Evolutionary conservation across 768 basidiomycete genomes (phyloP), one percentile per base, ranked within the genome.

Genomic region (Leccinum uliginosum): DNA sequence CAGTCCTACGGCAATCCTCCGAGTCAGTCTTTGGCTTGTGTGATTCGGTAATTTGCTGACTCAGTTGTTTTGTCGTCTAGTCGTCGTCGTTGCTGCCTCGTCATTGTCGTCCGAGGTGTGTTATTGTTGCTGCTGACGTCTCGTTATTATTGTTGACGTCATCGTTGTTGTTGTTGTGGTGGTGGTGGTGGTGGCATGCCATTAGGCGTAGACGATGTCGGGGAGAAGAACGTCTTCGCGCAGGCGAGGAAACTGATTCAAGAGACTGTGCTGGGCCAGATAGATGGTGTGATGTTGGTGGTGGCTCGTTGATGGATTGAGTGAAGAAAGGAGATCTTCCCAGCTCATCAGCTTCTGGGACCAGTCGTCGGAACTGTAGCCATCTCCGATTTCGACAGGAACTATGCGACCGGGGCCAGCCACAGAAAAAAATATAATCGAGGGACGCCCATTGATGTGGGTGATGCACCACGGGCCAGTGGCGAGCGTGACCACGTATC

Each of bases 211-310:
- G 24, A 90, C 86, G 65, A 96, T 94, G 67, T 97, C 94, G 0
- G 97, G 96, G n/a, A 92, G 63, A 10, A 79, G 59, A 50, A 98
- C 83, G 65, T 98, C 97, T 8, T 78, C 74, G 49, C 80, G 76
- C 44, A 99, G 77, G 2, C 71, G 69, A 2, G 93, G 94, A 62
- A 98, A 93, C 69, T 99, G 97, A 40, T 73, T 74, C 57, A 95
- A 76, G 14, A 99, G 80, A 62, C 85, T 81, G 73, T 99, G 87
- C 67, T 99, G 97, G 0, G 97, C 97, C 45, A 99, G 83, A 70
- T 99, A 99, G 35, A 87, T 62, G 14, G 75, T 67, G 3, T 78
- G 67, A 50, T 54, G 60, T 19, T 60, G 59, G 49, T 55, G 60
- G 30, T 61, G 59, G 46, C 55, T 56, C 15, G 60, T 54, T 52